These are phyloP conservation scores for Phytopythium oedochilum DNA, from an alignment of 352 stramenopile species.

Conservation along the genomic window DNA sequence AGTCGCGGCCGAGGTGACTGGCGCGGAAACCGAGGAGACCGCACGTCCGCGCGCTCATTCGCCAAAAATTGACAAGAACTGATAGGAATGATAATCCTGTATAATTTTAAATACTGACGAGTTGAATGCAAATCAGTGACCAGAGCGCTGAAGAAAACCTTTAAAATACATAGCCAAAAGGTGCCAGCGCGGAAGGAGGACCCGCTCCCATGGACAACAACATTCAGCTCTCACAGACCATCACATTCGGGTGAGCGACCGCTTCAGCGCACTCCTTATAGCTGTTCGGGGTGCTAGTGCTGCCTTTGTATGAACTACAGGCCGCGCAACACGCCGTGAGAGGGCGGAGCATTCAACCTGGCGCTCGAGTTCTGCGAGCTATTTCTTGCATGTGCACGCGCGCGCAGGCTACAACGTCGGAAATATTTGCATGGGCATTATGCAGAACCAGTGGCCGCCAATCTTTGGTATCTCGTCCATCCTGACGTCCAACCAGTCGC, in stretches of 20 bases:
- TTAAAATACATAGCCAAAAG: too few relatives aligned
- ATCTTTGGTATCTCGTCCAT: slow-evolving; percentile 99
- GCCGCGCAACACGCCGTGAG: slow-evolving; percentile 98
- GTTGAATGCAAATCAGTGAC: too few relatives aligned
- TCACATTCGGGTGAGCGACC: slow-evolving; percentile 82
- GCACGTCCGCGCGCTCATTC: too few relatives aligned
- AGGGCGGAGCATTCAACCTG: slow-evolving; percentile 98
- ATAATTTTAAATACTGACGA: too few relatives aligned
- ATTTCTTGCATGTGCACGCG: slow-evolving; percentile 4
- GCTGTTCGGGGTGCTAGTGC: slow-evolving; percentile 16
- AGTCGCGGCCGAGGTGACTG: slow-evolving; percentile 19
- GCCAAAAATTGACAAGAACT: too few relatives aligned
- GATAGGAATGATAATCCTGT: too few relatives aligned
- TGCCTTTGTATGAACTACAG: slow-evolving; percentile 58
- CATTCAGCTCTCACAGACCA: slow-evolving; percentile 96
- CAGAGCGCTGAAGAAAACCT: too few relatives aligned
- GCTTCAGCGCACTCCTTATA: too few relatives aligned
- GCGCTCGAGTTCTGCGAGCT: slow-evolving; percentile 98
- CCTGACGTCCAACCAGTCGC: slow-evolving; percentile 98
- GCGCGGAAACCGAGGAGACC: slow-evolving; percentile 7
- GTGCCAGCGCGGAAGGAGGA: too few relatives aligned
- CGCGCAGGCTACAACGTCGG: slow-evolving; percentile 85
- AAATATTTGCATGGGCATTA: slow-evolving; percentile 97
- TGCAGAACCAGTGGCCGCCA: slow-evolving; percentile 99
- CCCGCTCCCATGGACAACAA: slow-evolving; percentile 98